Evolutionary conservation across 192 early-diverging fungal species (phyloP), one percentile per base, ranked within the genome.

Genomic region (Dispira simplex): DNA sequence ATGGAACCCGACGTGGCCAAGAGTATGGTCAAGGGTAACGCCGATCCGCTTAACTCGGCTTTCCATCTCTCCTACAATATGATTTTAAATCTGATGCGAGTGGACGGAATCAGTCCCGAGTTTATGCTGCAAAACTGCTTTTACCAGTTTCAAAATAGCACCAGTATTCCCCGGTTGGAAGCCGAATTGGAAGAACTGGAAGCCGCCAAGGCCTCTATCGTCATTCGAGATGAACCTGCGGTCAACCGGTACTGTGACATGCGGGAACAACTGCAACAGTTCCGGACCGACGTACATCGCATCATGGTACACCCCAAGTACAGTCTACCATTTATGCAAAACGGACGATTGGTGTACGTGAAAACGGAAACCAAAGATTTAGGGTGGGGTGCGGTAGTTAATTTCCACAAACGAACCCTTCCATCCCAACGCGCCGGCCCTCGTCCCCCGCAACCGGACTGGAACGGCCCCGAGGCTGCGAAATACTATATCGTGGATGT

Each of bases 1-100:
- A 92, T 95, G 83, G 92, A 95, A 65, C 90, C 93, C 6, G 78
- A 75, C 0, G 84, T 93, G 0, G 90, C 93, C 63, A 95, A 96
- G 72, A 75, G 80, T 44, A 98, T 98, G 93, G 78, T 98, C 63
- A 93, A 92, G 79, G 85, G 85, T 56, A 78, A 84, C 64, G 77
- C 88, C 0, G 86, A 90, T 68, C 77, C 85, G n/a, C 75, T 98
- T 57, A 87, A 92, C 70, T 93, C 90, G 43, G 93, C 93, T 5
- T 98, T 98, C 79, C 93, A 95, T 65, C 70, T 98, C 21, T 91
- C 85, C 25, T 98, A 97, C 76, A 88, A 90, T 71, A 98, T 98
- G 96, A 85, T 98, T 39, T 72, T 98, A 16, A 98, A 97, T 66
- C 71, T 98, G 78, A 75, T 92, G 65, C 82, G 96, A 46, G 91